phyloP scores from a whole-genome alignment of 768 basidiomycete genomes.

The Phylloporus rhodoxanthus region DNA sequence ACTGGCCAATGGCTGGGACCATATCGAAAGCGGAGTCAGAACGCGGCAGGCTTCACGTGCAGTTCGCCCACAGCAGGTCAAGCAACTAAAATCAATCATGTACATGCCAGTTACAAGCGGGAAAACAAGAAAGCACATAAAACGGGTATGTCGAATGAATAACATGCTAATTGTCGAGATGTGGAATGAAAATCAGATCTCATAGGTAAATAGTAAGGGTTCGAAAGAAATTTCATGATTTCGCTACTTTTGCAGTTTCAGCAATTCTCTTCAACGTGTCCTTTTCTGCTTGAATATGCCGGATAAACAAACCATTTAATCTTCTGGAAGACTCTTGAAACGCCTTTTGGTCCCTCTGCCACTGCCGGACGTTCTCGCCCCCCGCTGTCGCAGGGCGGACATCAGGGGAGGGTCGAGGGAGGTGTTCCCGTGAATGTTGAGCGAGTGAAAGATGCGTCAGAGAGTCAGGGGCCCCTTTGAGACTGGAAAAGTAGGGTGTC shows the following conservation, averaged over 20 bases:
- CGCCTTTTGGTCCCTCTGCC: constrained; percentile 29
- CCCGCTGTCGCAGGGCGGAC: constrained; percentile 14
- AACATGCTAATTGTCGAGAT: constrained; percentile 11
- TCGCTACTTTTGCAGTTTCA: constrained; percentile 34
- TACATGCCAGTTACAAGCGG: constrained; percentile 25
- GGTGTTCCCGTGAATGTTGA: constrained; percentile 41
- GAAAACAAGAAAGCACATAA: constrained; percentile 15
- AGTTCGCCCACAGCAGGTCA: constrained; percentile 8
- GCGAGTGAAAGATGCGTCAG: constrained; percentile 29
- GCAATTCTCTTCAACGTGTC: constrained; percentile 77
- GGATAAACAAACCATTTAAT: constrained; percentile 73
- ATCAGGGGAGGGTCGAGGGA: constrained; percentile 17
- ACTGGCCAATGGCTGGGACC: constrained; percentile 9
- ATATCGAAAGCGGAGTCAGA: constrained; percentile 33
- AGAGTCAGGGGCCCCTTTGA: constrained; percentile 33
- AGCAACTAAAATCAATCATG: constrained; percentile 18
- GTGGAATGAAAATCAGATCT: constrained; percentile 2
- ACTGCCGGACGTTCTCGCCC: constrained; percentile 22
- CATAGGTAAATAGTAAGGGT: constrained; percentile 12
- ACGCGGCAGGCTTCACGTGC: constrained; percentile 27
- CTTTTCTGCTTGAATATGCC: constrained; percentile 81
- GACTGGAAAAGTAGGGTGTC: constrained; percentile 43
- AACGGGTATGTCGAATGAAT: constrained; percentile 24
- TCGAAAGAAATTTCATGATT: constrained; percentile 14
- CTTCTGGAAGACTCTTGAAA: constrained; percentile 55